Conservation (phyloP, 78 protist species). For the Dictyostelium firmibasis region DNA sequence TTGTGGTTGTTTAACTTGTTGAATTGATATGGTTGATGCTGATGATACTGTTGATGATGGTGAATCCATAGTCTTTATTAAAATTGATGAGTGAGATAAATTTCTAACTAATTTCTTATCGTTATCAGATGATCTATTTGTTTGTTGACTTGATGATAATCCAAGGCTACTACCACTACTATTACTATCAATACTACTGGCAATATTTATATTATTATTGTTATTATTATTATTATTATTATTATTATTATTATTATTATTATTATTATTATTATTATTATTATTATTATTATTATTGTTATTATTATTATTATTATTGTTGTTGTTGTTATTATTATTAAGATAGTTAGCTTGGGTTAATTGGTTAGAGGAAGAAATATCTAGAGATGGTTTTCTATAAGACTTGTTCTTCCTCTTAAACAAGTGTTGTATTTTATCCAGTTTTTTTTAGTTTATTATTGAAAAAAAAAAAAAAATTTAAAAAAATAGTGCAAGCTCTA, state of each 20-base stretch:
- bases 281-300: background rate
- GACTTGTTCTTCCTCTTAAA: constrained; percentile 31
- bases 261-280: background rate
- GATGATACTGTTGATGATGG: background rate
- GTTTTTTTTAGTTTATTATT: background rate
- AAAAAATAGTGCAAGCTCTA: no score
- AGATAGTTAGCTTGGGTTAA: background rate
- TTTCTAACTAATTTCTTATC: constrained; percentile 2
- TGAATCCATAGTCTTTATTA: background rate
- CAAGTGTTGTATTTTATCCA: constrained; percentile 35
- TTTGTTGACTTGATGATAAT: background rate
- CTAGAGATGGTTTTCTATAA: background rate
- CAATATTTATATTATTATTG: background rate
- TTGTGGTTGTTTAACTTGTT: background rate
- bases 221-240: background rate
- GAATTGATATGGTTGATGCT: background rate
- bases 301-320: background rate
- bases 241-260: background rate
- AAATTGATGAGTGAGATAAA: background rate
- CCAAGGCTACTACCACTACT: background rate
- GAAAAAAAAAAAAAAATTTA: no score
- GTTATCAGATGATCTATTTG: background rate
- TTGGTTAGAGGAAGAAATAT: background rate
- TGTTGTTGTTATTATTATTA: background rate
- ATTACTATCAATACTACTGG: constrained; percentile 2